A percentile compares a stretch with the other conserved stretches of the same genome.
phyloP scores from a whole-genome alignment of 2,329 filamentous ascomycete species.

The Apiospora malaysiana region DNA sequence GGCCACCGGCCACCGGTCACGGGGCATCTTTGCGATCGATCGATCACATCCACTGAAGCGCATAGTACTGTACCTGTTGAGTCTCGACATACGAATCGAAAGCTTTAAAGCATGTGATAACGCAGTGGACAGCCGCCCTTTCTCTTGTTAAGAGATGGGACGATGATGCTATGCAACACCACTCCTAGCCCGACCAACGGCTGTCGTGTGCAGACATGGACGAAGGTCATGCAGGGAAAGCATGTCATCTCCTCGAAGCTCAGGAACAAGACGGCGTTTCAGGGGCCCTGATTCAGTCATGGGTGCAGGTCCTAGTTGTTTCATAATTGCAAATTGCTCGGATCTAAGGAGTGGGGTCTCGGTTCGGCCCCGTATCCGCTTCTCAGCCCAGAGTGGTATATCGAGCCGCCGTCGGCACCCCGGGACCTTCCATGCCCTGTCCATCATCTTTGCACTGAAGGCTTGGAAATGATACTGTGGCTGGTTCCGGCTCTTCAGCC shows the following conservation, averaged over 20 bases:
- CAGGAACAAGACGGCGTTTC: constrained; percentile 5
- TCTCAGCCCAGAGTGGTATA: not conserved
- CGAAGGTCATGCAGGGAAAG: constrained; percentile 6
- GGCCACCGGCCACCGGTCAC: too few species aligned
- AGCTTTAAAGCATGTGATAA: not conserved
- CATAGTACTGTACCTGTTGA: too few species aligned
- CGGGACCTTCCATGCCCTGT: constrained; percentile 1
- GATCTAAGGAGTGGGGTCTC: constrained; percentile 3
- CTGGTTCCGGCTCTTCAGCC: not conserved
- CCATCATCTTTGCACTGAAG: not conserved
- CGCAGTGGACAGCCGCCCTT: not conserved
- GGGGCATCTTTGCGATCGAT: too few species aligned
- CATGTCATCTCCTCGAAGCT: not conserved
- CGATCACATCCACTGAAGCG: not conserved
- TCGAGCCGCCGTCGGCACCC: constrained; percentile 2
- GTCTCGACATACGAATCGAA: not conserved
- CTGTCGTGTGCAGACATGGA: constrained; percentile 1
- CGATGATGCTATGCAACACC: not conserved
- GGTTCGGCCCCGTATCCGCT: constrained; percentile 15
- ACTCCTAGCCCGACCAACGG: not conserved
- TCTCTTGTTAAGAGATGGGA: not conserved
- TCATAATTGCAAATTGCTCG: constrained; percentile 17
- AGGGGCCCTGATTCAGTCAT: constrained; percentile 1
- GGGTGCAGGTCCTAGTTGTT: not conserved
- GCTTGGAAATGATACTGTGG: not conserved